Conservation (phyloP, 2,329 filamentous ascomycete species). For the Sarocladiaceae sp. region DNA sequence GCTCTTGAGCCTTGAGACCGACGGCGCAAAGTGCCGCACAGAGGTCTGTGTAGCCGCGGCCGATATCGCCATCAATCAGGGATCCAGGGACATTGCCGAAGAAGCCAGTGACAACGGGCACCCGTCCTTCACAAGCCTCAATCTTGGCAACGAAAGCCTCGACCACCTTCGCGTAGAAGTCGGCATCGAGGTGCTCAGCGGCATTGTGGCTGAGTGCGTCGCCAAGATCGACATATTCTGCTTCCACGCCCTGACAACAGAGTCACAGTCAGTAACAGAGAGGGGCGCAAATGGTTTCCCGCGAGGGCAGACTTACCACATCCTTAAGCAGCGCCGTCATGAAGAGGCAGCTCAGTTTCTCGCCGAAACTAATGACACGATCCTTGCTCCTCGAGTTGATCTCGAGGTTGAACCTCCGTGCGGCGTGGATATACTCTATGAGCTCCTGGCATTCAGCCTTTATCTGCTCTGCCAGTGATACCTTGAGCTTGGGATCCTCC, state of each 20-base stretch:
- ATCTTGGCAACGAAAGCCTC: constrained; percentile 58
- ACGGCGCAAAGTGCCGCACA: constrained; percentile 90
- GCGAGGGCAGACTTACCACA: constrained; percentile 36
- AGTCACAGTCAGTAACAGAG: background rate
- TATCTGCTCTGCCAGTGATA: constrained; percentile 58
- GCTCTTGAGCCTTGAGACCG: constrained; percentile 75
- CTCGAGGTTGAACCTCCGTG: constrained; percentile 63
- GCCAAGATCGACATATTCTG: constrained; percentile 85
- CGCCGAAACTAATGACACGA: constrained; percentile 87
- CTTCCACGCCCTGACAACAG: constrained; percentile 57
- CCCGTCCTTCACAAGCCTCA: constrained; percentile 55
- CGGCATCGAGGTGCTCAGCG: constrained; percentile 52
- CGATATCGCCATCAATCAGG: constrained; percentile 80
- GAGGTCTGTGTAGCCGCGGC: constrained; percentile 92
- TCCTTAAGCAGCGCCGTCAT: constrained; percentile 82
- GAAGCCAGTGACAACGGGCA: constrained; percentile 84
- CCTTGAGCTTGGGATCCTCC: constrained; percentile 47
- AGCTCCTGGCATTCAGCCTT: constrained; percentile 75
- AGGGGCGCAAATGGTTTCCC: constrained; percentile 3
- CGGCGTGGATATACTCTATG: constrained; percentile 62
- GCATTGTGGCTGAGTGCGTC: constrained; percentile 68
- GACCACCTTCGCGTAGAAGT: constrained; percentile 64
- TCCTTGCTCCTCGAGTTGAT: constrained; percentile 75
- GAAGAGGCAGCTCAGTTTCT: constrained; percentile 90
- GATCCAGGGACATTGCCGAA: constrained; percentile 91